Evolutionary conservation across 768 basidiomycete species (phyloP).

Genomic region (Crucibulum laeve): DNA sequence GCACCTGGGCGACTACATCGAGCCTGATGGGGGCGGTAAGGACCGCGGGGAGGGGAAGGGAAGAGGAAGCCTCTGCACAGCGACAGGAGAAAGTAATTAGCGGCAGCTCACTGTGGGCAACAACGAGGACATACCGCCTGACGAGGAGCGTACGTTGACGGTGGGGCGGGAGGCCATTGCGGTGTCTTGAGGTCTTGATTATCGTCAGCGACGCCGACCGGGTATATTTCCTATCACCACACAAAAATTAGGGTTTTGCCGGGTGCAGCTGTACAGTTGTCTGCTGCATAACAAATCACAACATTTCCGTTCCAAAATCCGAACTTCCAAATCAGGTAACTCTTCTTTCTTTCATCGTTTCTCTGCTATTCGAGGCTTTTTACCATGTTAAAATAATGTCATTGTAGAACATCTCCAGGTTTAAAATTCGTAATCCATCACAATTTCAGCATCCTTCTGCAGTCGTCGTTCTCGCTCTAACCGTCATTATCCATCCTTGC

Average conservation of each 20-base stretch:
- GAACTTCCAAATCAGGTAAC: no score
- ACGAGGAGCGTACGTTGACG: slow-evolving; percentile 73
- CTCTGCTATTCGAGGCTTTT: no score
- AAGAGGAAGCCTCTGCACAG: slow-evolving; percentile 79
- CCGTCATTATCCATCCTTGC: no score
- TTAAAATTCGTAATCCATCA: no score
- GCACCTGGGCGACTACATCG: slow-evolving; percentile 97
- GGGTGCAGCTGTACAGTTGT: slow-evolving; percentile 31
- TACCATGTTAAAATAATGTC: no score
- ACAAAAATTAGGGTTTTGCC: slow-evolving; percentile 36
- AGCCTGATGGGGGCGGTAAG: slow-evolving; percentile 97
- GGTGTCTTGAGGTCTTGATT: slow-evolving; percentile 41
- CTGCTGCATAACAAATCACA: slow-evolving; percentile 10
- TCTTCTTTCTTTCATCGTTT: no score
- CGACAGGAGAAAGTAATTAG: slow-evolving; percentile 2
- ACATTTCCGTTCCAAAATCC: no score
- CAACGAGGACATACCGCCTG: slow-evolving; percentile 54
- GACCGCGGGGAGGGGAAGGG: slow-evolving; percentile 92
- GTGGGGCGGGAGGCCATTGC: slow-evolving; percentile 92
- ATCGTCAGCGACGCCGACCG: slow-evolving; percentile 17
- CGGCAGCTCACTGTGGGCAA: background rate
- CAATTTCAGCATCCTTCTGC: no score
- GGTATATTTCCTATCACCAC: slow-evolving; percentile 14
- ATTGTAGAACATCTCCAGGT: no score
- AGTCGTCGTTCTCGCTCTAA: no score